These are phyloP conservation scores for California macrophylla DNA, from an alignment of 441 rosid species.

Conservation along the genomic window DNA sequence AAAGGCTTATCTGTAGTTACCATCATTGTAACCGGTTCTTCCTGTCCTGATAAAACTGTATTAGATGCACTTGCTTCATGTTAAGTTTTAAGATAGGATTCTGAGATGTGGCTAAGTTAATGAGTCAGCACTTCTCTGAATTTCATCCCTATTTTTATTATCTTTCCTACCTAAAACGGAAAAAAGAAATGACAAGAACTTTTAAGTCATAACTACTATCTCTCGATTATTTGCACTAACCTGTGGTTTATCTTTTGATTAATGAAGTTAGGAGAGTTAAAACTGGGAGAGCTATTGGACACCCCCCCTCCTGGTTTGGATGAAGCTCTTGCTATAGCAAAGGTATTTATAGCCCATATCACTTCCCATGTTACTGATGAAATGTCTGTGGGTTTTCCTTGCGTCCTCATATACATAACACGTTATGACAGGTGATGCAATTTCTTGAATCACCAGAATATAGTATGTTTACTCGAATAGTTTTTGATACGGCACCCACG, in stretches of 20 bases:
- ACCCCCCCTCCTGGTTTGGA: conserved; percentile 95
- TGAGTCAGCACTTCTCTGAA: background rate
- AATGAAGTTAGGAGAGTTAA: conserved; percentile 70
- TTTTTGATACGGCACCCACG: conserved; percentile 95
- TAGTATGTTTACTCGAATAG: conserved; percentile 77
- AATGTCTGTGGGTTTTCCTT: conserved; percentile 10
- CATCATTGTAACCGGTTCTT: background rate
- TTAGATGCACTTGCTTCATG: background rate
- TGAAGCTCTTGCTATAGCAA: conserved; percentile 92
- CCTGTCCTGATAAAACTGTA: background rate
- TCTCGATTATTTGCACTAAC: conserved; percentile 16
- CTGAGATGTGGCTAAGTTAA: background rate
- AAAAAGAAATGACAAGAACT: background rate
- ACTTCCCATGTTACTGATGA: background rate
- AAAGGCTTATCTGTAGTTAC: conserved; percentile 12
- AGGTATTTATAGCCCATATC: conserved; percentile 31
- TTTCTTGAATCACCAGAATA: conserved; percentile 86
- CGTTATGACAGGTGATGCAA: conserved; percentile 66
- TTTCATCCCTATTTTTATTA: background rate
- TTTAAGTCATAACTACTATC: background rate
- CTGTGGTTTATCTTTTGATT: conserved; percentile 18
- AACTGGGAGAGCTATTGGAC: conserved; percentile 76
- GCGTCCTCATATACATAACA: conserved; percentile 16
- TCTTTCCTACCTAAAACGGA: background rate
- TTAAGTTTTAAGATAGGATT: background rate